Evolutionary conservation across 208 protist species (phyloP).

Genomic region (Acanthamoeba castellanii): DNA sequence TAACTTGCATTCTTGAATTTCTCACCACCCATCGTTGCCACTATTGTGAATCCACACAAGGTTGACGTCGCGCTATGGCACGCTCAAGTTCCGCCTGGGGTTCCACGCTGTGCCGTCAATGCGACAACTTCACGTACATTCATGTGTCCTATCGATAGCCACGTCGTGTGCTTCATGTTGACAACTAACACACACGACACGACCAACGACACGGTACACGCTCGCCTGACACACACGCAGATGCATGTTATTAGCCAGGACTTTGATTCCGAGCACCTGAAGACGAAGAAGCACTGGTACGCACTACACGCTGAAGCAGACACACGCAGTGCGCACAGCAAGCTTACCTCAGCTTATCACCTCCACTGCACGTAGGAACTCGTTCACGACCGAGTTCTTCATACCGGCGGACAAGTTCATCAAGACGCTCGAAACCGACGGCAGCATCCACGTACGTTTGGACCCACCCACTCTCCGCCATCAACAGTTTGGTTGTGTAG

Average conservation of each 20-base stretch:
- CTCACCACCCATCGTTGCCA: neutral
- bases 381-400: constrained; percentile 67
- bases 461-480: too few relatives aligned
- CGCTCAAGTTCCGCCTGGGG: constrained; percentile 43
- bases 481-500: neutral
- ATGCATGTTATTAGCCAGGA: constrained; percentile 71
- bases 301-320: neutral
- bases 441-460: neutral
- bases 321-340: neutral
- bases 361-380: neutral
- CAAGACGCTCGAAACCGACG: neutral
- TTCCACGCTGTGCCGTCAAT: constrained; percentile 58
- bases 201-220: neutral
- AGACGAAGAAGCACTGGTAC: constrained; percentile 70
- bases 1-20: neutral
- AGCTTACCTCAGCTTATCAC: neutral
- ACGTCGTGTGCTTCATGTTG: neutral
- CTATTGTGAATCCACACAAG: neutral
- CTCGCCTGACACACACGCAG: neutral
- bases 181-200: neutral
- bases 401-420: constrained; percentile 32
- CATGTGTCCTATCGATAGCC: neutral
- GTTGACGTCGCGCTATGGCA: neutral
- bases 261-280: constrained; percentile 51
- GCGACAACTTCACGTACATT: constrained; percentile 41